Percentiles rank a stretch among this genome's conserved stretches.
These are phyloP conservation scores for Selenicereus undatus DNA, from an alignment of 148 eudicot species.

Conservation along the genomic window DNA sequence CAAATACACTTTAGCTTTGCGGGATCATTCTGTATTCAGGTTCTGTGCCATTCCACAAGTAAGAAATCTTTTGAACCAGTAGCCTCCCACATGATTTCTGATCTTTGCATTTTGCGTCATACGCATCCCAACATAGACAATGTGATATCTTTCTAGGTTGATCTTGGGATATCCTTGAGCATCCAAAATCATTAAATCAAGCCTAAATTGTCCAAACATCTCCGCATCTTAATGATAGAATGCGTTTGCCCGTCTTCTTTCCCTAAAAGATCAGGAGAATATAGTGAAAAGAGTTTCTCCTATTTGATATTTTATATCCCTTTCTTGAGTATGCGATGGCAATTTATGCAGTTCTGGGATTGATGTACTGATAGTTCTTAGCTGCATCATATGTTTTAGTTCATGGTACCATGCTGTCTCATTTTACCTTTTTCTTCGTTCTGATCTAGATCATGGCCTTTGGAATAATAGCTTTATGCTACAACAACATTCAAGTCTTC, in stretches of 20 bases:
- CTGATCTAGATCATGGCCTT: constrained; percentile 57
- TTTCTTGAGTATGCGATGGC: too few relatives aligned
- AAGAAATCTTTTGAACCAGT: constrained; percentile 22
- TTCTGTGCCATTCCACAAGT: constrained; percentile 99
- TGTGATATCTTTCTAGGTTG: not conserved
- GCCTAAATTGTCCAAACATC: not conserved
- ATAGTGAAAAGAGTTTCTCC: not conserved
- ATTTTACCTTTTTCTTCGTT: constrained; percentile 14
- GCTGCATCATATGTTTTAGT: not conserved
- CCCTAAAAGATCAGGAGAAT: too few relatives aligned
- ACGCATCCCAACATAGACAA: not conserved
- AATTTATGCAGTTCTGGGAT: not conserved
- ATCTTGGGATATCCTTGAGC: not conserved
- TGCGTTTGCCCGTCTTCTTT: too few relatives aligned
- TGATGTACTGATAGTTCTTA: not conserved
- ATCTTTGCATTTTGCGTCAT: not conserved
- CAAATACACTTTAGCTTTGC: constrained; percentile 68
- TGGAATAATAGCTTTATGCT: constrained; percentile 87
- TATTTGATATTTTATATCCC: too few relatives aligned
- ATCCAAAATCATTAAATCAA: not conserved
- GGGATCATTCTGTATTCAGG: constrained; percentile 61
- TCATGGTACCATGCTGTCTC: not conserved
- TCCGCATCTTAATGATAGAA: not conserved
- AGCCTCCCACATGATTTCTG: not conserved
- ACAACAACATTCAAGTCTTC: constrained; percentile 86